A percentile compares a stretch with the other conserved stretches of the same genome.
Evolutionary conservation across 2,329 filamentous ascomycete species (phyloP).

Genomic region (Botryotinia convoluta): DNA sequence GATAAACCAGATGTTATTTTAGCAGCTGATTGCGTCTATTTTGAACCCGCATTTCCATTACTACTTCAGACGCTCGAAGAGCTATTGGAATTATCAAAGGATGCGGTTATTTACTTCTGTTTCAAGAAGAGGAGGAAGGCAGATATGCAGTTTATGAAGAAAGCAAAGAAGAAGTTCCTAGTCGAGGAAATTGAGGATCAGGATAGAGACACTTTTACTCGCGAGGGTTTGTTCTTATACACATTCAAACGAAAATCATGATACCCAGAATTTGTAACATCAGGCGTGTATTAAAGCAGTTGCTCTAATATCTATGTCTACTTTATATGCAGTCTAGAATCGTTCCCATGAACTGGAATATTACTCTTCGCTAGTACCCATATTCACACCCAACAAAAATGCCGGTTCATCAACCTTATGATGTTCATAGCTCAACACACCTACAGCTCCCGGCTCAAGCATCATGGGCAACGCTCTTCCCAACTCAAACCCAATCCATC

Average conservation of each 20-base stretch:
- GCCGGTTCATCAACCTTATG: slow-evolving; percentile 41
- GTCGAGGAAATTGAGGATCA: slow-evolving; percentile 63
- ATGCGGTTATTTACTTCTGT: slow-evolving; percentile 72
- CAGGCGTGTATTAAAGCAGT: neutral
- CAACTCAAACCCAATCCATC: slow-evolving; percentile 50
- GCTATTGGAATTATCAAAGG: slow-evolving; percentile 69
- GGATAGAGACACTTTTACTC: slow-evolving; percentile 55
- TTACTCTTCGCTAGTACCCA: slow-evolving; percentile 26
- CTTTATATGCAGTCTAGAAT: neutral
- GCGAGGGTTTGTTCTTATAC: slow-evolving; percentile 60
- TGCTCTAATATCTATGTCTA: slow-evolving; percentile 2
- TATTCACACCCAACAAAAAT: slow-evolving; percentile 40
- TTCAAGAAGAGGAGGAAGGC: slow-evolving; percentile 90
- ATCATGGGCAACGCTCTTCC: slow-evolving; percentile 39
- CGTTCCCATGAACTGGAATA: neutral
- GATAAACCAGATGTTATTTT: slow-evolving; percentile 75
- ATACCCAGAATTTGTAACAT: slow-evolving; percentile 13
- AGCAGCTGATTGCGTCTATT: slow-evolving; percentile 97
- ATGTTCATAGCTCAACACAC: slow-evolving; percentile 41
- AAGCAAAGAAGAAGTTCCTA: slow-evolving; percentile 63
- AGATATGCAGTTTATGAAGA: slow-evolving; percentile 72
- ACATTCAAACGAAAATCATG: slow-evolving; percentile 48
- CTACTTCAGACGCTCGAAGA: slow-evolving; percentile 75
- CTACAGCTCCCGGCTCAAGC: slow-evolving; percentile 42
- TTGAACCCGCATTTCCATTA: slow-evolving; percentile 90